Evolutionary conservation across 495 filamentous ascomycete genomes (phyloP).

Genomic region (Tuber microsphaerosporum): DNA sequence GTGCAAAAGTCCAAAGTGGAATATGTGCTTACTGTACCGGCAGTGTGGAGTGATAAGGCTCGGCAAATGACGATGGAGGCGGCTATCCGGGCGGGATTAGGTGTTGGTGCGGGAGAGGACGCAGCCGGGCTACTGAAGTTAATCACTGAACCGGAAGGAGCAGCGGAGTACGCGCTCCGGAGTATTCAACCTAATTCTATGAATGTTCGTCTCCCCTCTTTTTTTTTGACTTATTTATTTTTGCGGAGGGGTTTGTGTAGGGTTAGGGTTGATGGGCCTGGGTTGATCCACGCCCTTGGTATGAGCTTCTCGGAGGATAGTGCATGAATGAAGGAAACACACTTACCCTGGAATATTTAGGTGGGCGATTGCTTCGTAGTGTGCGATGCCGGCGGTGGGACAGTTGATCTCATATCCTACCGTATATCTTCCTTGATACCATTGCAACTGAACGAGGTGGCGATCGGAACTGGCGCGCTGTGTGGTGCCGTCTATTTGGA

Average conservation of each 20-base stretch:
- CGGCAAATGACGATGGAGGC: slow-evolving; percentile 61
- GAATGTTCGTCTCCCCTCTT: slow-evolving; percentile 29
- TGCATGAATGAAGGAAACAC: not conserved
- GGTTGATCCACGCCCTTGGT: not conserved
- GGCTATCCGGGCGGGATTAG: slow-evolving; percentile 64
- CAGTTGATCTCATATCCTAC: slow-evolving; percentile 49
- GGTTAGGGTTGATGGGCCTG: slow-evolving; percentile 24
- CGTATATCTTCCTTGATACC: slow-evolving; percentile 42
- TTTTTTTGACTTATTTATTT: slow-evolving; percentile 5
- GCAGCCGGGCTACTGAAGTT: slow-evolving; percentile 33
- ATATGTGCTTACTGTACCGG: slow-evolving; percentile 68
- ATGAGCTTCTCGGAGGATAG: not conserved
- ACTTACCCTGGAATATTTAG: slow-evolving; percentile 11
- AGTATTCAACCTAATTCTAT: slow-evolving; percentile 53
- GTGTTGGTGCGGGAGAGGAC: slow-evolving; percentile 33
- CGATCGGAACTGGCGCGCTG: slow-evolving; percentile 51
- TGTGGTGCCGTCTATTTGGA: slow-evolving; percentile 68
- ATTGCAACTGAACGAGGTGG: slow-evolving; percentile 44
- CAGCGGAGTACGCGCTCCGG: slow-evolving; percentile 49
- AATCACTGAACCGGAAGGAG: slow-evolving; percentile 50
- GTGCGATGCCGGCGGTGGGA: slow-evolving; percentile 49
- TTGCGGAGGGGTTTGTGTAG: not conserved
- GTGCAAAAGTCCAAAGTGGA: slow-evolving; percentile 56
- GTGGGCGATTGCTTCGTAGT: slow-evolving; percentile 47
- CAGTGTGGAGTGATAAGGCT: slow-evolving; percentile 76